Conservation (phyloP, 352 stramenopile species). For the Pythium insidiosum region DNA sequence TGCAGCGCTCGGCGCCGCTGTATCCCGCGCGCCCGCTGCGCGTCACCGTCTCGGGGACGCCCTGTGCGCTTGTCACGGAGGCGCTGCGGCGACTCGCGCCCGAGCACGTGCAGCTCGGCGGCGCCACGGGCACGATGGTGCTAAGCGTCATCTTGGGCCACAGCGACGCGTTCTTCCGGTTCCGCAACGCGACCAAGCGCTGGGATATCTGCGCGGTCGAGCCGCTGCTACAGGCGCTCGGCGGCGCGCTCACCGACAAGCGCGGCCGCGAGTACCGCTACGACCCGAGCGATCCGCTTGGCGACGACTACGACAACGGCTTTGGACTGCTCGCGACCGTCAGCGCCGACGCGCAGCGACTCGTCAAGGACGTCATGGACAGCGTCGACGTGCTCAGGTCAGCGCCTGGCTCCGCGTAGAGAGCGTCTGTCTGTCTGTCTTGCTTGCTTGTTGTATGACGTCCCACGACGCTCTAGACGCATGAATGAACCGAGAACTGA, state of each 20-base stretch:
- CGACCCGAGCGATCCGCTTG: constrained; percentile 32
- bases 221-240: constrained; percentile 47
- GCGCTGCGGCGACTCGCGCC: constrained; percentile 30
- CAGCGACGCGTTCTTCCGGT: constrained; percentile 63
- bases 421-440: too few species aligned
- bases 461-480: constrained; percentile 7
- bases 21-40: constrained; percentile 32
- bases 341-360: constrained; percentile 22
- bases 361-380: constrained; percentile 32
- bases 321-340: constrained; percentile 45
- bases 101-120: constrained; percentile 29
- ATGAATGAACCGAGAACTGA: background rate
- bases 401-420: too few species aligned
- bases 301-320: constrained; percentile 54
- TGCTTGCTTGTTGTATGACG: too few species aligned
- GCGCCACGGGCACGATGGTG: constrained; percentile 68
- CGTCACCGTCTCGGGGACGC: constrained; percentile 50
- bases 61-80: constrained; percentile 36
- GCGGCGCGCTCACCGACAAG: constrained; percentile 48
- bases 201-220: constrained; percentile 78
- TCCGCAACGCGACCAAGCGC: constrained; percentile 59
- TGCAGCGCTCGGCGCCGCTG: constrained; percentile 8
- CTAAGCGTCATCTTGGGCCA: constrained; percentile 49
- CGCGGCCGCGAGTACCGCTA: constrained; percentile 54
- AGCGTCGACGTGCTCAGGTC: constrained; percentile 51